Conservation (phyloP, 257 asterid species). For the Lycium barbarum region DNA sequence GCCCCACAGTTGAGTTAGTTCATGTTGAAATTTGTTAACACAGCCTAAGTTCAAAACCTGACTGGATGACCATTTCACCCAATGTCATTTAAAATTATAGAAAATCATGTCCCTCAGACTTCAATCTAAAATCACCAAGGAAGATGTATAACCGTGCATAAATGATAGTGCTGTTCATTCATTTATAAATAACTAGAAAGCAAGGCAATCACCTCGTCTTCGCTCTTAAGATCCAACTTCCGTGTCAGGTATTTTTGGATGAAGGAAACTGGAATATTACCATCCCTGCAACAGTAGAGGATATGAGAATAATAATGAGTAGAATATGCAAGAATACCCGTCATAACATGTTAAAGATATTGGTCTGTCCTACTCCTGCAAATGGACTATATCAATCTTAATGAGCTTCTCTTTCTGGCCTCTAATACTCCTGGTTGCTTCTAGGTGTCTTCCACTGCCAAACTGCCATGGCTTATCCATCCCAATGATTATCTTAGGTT, state of each 20-base stretch:
- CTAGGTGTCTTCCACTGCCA: not conserved
- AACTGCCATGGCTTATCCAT: not conserved
- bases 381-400: not conserved
- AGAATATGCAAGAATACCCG: conserved; percentile 6
- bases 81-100: not conserved
- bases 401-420: conserved; percentile 4
- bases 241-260: conserved; percentile 83
- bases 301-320: not conserved
- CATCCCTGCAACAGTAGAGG: conserved; percentile 65
- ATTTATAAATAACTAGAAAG: conserved; percentile 10
- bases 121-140: conserved; percentile 8
- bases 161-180: not conserved
- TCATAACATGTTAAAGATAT: not conserved
- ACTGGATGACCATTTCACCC: conserved; percentile 7
- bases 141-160: not conserved
- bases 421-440: not conserved
- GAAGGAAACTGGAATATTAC: conserved; percentile 72
- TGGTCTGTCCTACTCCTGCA: conserved; percentile 2
- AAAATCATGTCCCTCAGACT: not conserved
- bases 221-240: conserved; percentile 76
- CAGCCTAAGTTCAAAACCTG: conserved; percentile 18
- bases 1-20: conserved; percentile 20
- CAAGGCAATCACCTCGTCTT: conserved; percentile 69
- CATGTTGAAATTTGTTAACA: not conserved
- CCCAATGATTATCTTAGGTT: not conserved